Base-by-base conservation (phyloP, 1,284 basidiomycete species). In the Afroboletus lepidellus region DNA sequence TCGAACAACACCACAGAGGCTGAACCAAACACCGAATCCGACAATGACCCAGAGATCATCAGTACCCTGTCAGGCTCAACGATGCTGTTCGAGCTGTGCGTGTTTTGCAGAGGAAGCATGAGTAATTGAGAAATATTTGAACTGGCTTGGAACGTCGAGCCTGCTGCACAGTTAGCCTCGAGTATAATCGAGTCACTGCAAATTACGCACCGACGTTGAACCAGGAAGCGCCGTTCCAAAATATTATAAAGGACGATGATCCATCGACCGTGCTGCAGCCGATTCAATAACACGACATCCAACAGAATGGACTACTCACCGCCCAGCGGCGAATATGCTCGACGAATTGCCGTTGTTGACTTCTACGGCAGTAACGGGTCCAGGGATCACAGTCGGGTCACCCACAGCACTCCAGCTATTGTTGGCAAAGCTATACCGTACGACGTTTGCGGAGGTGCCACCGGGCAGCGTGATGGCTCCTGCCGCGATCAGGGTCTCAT, bases 241-340 rank as follows among this genome's bases (percentile, higher is more conserved):
- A 87, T 41, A 80, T 77, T 53, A 97, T 70, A 73, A 92, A 96
- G 0, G 91, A 76, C 1, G 77, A 72, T 8, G 77, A 75, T 27
- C 81, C 83, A 55, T 85, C 79, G 8, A 69, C 71, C 5, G 83
- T 76, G 34, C 83, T 84, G 43, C 43, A 50, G 33, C 51, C 48
- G n/a, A 2, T 46, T 27, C 16, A 29, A 39, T 41, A 49, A 38
- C 34, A 11, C 18, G 15, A 8, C 7, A 38, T 21, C 42, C 24
- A 27, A 54, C 16, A 39, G 30, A 46, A 53, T 21, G 34, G 12
- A 4, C 12, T 5, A 70, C 83, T 63, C 57, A 90, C 84, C 81
- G 81, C 53, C 96, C 96, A 39, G 94, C 91, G 41, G 90, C 92
- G 64, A 95, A 98, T 59, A 98, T 83, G 63, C 90, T 95, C 59